phyloP scores from a whole-genome alignment of 2,329 filamentous ascomycete genomes.

The Emericellopsis atlantica region DNA sequence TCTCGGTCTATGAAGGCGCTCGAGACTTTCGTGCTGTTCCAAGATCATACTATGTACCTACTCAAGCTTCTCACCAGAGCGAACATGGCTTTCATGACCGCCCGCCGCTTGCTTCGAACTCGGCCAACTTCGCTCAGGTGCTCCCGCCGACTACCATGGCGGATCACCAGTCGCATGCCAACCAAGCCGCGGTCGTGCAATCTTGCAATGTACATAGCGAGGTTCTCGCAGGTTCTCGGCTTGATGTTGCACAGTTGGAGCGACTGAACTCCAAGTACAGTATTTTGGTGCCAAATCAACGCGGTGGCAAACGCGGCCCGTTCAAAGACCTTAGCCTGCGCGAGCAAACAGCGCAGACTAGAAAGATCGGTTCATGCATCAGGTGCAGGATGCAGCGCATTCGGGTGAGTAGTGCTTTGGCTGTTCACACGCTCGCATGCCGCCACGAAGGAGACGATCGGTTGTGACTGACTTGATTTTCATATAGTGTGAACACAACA shows the following conservation, averaged over 20 bases:
- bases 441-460: background rate
- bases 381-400: slow-evolving; percentile 51
- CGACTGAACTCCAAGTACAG: slow-evolving; percentile 13
- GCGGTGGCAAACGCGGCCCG: slow-evolving; percentile 31
- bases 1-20: too few relatives aligned
- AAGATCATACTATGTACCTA: too few relatives aligned
- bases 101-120: too few relatives aligned
- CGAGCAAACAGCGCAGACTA: slow-evolving; percentile 41
- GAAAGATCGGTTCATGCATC: slow-evolving; percentile 46
- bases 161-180: background rate
- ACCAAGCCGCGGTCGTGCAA: background rate
- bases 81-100: too few relatives aligned
- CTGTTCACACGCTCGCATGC: too few relatives aligned
- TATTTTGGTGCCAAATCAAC: slow-evolving; percentile 14
- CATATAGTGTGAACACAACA: slow-evolving; percentile 39
- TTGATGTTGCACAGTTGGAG: slow-evolving; percentile 7
- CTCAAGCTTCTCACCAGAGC: too few relatives aligned
- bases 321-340: slow-evolving; percentile 40
- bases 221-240: slow-evolving; percentile 6
- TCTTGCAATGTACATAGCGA: background rate
- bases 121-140: too few relatives aligned
- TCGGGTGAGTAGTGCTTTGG: slow-evolving; percentile 29
- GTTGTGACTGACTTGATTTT: background rate
- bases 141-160: too few relatives aligned
- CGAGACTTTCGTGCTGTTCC: too few relatives aligned